These are phyloP conservation scores for Diphasiastrum complanatum DNA, from an alignment of 83 land plant genomes.

Conservation along the genomic window DNA sequence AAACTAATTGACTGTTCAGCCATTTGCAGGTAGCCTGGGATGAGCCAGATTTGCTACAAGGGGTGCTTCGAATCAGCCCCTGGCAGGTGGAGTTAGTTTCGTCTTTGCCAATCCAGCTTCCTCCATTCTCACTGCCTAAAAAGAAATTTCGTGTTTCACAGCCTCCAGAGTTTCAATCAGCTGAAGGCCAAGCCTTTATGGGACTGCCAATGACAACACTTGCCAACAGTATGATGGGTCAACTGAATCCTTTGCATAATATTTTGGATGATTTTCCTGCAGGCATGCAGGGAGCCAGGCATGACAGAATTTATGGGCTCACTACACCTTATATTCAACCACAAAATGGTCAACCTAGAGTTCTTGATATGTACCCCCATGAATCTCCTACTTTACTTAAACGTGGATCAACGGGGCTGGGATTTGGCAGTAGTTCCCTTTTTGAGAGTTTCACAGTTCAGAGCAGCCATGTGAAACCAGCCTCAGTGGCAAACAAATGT, in stretches of 20 bases:
- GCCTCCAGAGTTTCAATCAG: slow-evolving; percentile 51
- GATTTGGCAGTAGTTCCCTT: no score
- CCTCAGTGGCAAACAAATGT: slow-evolving; percentile 30
- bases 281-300: slow-evolving; percentile 99
- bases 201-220: slow-evolving; percentile 50
- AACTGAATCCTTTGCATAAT: slow-evolving; percentile 53
- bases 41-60: slow-evolving; percentile 90
- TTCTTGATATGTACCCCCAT: no score
- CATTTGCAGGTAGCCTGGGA: slow-evolving; percentile 91
- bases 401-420: no score
- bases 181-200: slow-evolving; percentile 41
- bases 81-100: slow-evolving; percentile 95
- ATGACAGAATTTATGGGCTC: slow-evolving; percentile 69
- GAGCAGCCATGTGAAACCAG: slow-evolving; percentile 31
- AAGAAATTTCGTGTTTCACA: slow-evolving; percentile 65
- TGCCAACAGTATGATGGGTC: slow-evolving; percentile 43
- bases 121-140: slow-evolving; percentile 74
- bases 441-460: no score
- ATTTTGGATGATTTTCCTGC: slow-evolving; percentile 63
- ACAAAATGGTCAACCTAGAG: slow-evolving; percentile 51
- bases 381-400: no score
- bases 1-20: no score
- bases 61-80: slow-evolving; percentile 82
- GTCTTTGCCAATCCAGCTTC: slow-evolving; percentile 68
- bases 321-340: slow-evolving; percentile 54